Evolutionary conservation across 2,329 filamentous ascomycete species (phyloP).

Genomic region (Biscogniauxia marginata): DNA sequence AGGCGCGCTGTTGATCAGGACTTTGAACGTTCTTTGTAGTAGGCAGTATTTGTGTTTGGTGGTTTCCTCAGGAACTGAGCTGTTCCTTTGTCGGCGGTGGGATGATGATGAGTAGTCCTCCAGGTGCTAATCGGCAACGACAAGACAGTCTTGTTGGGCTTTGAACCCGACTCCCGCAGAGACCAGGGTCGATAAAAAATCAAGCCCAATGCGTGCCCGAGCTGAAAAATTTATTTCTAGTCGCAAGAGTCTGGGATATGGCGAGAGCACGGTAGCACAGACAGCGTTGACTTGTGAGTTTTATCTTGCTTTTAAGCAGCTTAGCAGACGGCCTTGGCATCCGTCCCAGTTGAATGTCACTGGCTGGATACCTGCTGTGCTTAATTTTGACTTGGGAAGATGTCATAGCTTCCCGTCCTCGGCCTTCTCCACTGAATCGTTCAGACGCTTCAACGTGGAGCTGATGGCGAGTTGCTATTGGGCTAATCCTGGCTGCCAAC

Average conservation of each 20-base stretch:
- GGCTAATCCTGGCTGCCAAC: slow-evolving; percentile 19
- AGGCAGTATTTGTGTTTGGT: background rate
- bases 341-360: background rate
- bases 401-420: slow-evolving; percentile 21
- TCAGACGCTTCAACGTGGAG: slow-evolving; percentile 30
- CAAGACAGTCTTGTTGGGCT: background rate
- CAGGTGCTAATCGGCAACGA: background rate
- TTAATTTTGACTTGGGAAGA: slow-evolving; percentile 9
- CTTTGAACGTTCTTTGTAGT: background rate
- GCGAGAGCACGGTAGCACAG: background rate
- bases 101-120: background rate
- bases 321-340: background rate
- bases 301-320: background rate
- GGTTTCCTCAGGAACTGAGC: background rate
- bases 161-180: background rate
- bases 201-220: background rate
- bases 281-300: background rate
- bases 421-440: slow-evolving; percentile 25
- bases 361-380: background rate
- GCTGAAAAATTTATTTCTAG: background rate
- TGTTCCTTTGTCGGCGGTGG: background rate
- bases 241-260: background rate
- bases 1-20: no score
- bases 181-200: background rate
- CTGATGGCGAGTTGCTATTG: slow-evolving; percentile 25